A percentile compares a stretch with the other conserved stretches of the same genome.
These are phyloP conservation scores for Lichtheimia ornata DNA, from an alignment of 371 early-diverging fungal genomes.

Conservation along the genomic window DNA sequence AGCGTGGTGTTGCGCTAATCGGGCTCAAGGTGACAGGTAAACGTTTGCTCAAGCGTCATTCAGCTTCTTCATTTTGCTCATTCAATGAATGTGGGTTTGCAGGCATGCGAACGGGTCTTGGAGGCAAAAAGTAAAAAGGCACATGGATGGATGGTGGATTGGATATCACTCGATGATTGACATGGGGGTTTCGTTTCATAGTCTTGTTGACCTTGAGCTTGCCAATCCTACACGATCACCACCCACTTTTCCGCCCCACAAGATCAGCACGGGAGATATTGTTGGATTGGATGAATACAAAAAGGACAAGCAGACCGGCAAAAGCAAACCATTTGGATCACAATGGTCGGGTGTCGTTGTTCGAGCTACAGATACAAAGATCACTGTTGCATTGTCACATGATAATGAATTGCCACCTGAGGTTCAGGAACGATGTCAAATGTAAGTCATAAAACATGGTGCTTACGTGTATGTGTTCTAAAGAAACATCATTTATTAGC, in stretches of 20 bases:
- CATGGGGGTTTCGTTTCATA: slow-evolving; percentile 11
- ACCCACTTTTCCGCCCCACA: slow-evolving; percentile 64
- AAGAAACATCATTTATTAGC: slow-evolving; percentile 14
- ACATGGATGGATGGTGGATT: too few relatives aligned
- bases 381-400: slow-evolving; percentile 65
- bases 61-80: not conserved
- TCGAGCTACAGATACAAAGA: slow-evolving; percentile 57
- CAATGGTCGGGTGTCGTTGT: slow-evolving; percentile 60
- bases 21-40: slow-evolving; percentile 63
- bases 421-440: slow-evolving; percentile 68
- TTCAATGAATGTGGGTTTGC: not conserved
- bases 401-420: slow-evolving; percentile 62
- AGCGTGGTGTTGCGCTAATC: slow-evolving; percentile 67
- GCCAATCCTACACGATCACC: slow-evolving; percentile 52
- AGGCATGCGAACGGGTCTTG: slow-evolving; percentile 74
- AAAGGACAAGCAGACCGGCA: slow-evolving; percentile 44
- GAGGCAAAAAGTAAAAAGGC: slow-evolving; percentile 64
- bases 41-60: not conserved
- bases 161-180: too few relatives aligned
- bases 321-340: slow-evolving; percentile 9
- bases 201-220: slow-evolving; percentile 69
- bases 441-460: slow-evolving; percentile 36
- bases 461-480: not conserved
- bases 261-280: slow-evolving; percentile 76
- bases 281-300: slow-evolving; percentile 69